phyloP scores from a whole-genome alignment of 2,329 filamentous ascomycete genomes.

The Claviceps quebecensis region DNA sequence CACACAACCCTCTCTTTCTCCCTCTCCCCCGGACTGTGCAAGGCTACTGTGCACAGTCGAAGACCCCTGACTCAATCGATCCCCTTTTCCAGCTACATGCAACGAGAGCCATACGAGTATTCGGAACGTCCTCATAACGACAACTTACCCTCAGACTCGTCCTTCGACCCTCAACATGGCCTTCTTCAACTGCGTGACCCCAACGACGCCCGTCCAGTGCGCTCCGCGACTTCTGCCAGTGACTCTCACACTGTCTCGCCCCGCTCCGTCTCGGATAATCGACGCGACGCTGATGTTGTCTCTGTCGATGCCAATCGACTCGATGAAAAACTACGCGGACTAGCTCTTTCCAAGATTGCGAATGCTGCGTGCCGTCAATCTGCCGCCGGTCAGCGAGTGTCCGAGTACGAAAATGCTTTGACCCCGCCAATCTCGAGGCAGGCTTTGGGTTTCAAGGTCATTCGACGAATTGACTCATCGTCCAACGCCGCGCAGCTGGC shows the following conservation, averaged over 20 bases:
- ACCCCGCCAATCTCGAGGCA: conserved; percentile 32
- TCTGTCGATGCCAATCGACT: conserved; percentile 29
- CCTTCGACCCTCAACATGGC: conserved; percentile 42
- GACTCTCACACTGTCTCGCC: conserved; percentile 23
- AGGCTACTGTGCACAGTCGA: conserved; percentile 35
- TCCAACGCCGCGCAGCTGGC: conserved; percentile 29
- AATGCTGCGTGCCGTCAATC: conserved; percentile 15
- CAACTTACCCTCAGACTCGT: conserved; percentile 19
- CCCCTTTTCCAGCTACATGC: conserved; percentile 45
- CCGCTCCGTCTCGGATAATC: conserved; percentile 17
- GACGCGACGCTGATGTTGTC: conserved; percentile 13
- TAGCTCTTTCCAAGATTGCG: conserved; percentile 28
- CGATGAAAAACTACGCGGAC: conserved; percentile 35
- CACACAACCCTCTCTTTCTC: neutral
- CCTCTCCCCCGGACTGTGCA: conserved; percentile 34
- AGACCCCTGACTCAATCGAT: conserved; percentile 14
- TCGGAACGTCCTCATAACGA: conserved; percentile 26
- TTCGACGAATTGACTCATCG: conserved; percentile 30
- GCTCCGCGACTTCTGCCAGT: conserved; percentile 10
- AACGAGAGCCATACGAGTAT: conserved; percentile 39
- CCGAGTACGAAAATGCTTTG: conserved; percentile 47
- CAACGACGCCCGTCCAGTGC: conserved; percentile 21
- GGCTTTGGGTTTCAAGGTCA: conserved; percentile 40
- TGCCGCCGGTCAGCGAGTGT: conserved; percentile 38
- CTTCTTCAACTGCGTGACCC: conserved; percentile 29